Evolutionary conservation across 108 stramenopile species (phyloP), one percentile per base, ranked within the genome.

Genomic region (Nitzschia sp.): DNA sequence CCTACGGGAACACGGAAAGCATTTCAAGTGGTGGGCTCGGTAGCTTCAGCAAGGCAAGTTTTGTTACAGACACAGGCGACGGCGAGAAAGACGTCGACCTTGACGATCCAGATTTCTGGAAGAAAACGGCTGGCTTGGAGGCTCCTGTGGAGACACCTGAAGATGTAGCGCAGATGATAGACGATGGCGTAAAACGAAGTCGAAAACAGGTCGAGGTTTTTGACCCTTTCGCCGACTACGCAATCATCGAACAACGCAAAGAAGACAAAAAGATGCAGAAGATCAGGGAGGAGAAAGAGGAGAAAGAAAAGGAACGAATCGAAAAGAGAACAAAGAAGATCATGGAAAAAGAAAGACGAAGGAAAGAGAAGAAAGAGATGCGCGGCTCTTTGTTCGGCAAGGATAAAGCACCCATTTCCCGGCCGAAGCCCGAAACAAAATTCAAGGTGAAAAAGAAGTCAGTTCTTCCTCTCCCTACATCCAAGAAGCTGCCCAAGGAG

Each of bases 61-160:
- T 94, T 67, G 95, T 97, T 36, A 83, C 92, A 28, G 84, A 85
- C 45, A 88, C 92, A 11, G 82, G 85, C 25, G 94, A 92, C 25
- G 91, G 87, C 16, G 82, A 73, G 54, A 90, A 90, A 66, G 94
- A 94, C 35, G 94, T 96, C 21, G 95, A 95, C 54, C 81, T 98
- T 0, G 93, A 96, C 54, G 97, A 98, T 68, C 92, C 92, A 27
- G 88, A 95, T 41, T 98, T 98, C 62, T 98, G 97, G 97, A 58
- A 81, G 27, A 87, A 86, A 53, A 85, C 90, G 22, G 87, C 91
- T 30, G 93, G 90, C 9, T 55, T 91, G 9, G 82, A 88, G 33
- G 82, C 77, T 15, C 90, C 88, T n/a, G 71, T 60, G 16, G 82
- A 87, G 25, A 80, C 71, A 19, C 84, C 89, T 0, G 89, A 90